Base-by-base conservation (phyloP, 2,329 filamentous ascomycete species). In the Cytospora paraplurivora region DNA sequence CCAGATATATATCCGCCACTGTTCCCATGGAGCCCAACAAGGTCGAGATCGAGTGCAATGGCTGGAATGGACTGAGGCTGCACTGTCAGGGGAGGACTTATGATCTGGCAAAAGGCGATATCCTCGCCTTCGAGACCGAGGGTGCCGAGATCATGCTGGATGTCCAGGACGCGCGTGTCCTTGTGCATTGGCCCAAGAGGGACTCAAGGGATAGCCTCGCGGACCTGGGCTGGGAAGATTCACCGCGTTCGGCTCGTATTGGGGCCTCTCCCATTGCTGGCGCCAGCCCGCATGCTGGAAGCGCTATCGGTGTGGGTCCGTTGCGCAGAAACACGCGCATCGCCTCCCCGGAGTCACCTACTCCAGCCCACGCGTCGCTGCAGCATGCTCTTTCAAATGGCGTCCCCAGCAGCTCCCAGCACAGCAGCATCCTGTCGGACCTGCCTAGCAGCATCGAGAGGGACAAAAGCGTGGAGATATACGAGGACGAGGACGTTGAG, bases 11-110 rank as follows among this genome's bases (percentile, higher is more conserved):
- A 67, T 83, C 89, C 35, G 86, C 91, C 13, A 78, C 83, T 21
- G 82, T 85, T 62, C 84, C 85, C 6, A 83, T 91, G 70, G 55
- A 91, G 69, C 83, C 87, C 67, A 91, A 90, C 74, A 89, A 87
- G 75, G 86, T 99, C 54, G 91, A 97, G 76, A 90, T 99, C 70
- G 84, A 92, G 71, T 99, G 95, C 81, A 86, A 90, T 72, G 95
- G 95, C 27, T 98, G 94, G 94, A 99, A 99, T 75, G 95, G 95
- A 17, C 82, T 95, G 68, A 96, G 92, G 79, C 79, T 99, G 69
- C 93, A 97, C 78, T 97, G 92, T 79, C 90, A 94, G 76, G 92
- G 92, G 62, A 88, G 89, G 69, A 90, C 92, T 3, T 94, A 91
- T 81, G 92, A 97, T 69, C 78, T 99, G 71, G 83, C 82, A 68